A percentile compares a stretch with the other conserved stretches of the same genome.
These are phyloP conservation scores for Microthlaspi erraticum DNA, from an alignment of 345 rosid genomes.

Conservation along the genomic window DNA sequence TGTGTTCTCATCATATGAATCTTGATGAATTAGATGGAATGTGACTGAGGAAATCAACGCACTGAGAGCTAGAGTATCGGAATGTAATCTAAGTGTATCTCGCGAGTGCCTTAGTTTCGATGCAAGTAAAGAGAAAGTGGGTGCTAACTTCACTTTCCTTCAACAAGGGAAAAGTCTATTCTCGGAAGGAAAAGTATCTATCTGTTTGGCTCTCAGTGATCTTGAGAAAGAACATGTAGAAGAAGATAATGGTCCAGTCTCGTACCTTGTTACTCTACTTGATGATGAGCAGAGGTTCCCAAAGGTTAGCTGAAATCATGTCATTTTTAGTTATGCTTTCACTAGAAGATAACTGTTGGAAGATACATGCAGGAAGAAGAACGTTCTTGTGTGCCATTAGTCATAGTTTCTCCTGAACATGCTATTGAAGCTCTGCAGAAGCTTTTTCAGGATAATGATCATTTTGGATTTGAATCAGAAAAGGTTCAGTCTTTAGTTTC, in stretches of 20 bases:
- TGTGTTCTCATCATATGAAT: slow-evolving; percentile 19
- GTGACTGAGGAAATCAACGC: slow-evolving; percentile 50
- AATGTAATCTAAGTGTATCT: slow-evolving; percentile 53
- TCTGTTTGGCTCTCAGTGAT: slow-evolving; percentile 57
- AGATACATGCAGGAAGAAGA: slow-evolving; percentile 63
- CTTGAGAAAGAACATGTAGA: slow-evolving; percentile 37
- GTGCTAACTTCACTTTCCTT: slow-evolving; percentile 48
- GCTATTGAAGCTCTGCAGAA: slow-evolving; percentile 52
- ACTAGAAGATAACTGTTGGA: not conserved
- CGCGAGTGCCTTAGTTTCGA: slow-evolving; percentile 47
- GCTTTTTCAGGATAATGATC: slow-evolving; percentile 58
- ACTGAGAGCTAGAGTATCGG: slow-evolving; percentile 45
- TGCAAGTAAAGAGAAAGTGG: slow-evolving; percentile 49
- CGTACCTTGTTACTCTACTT: slow-evolving; percentile 46
- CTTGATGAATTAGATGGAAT: slow-evolving; percentile 56
- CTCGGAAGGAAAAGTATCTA: slow-evolving; percentile 67
- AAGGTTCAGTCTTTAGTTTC: slow-evolving; percentile 56
- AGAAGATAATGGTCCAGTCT: slow-evolving; percentile 36
- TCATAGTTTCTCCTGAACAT: slow-evolving; percentile 58
- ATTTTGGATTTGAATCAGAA: slow-evolving; percentile 69
- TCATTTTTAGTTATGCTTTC: not conserved
- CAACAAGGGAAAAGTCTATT: slow-evolving; percentile 59
- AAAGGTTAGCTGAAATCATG: slow-evolving; percentile 53
- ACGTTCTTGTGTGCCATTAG: slow-evolving; percentile 65
- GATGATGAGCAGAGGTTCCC: slow-evolving; percentile 53